phyloP scores from a whole-genome alignment of 2,329 filamentous ascomycete genomes.

The Ceratocystis papillata region DNA sequence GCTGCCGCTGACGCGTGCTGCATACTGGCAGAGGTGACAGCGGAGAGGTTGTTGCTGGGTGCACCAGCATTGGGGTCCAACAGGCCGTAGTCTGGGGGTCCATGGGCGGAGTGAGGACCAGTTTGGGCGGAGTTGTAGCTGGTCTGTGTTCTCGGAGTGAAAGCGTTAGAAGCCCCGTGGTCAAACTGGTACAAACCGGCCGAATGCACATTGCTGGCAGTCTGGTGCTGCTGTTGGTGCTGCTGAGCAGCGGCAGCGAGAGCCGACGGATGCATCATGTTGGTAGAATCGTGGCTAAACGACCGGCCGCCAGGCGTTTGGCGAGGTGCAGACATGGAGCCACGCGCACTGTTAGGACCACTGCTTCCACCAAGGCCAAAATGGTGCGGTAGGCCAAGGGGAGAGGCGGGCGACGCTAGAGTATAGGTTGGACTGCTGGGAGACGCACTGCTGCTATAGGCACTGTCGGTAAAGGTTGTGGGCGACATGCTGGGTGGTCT shows the following conservation, averaged over 20 bases:
- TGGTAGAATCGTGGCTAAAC: conserved; percentile 20
- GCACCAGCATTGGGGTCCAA: not conserved
- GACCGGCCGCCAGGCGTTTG: conserved; percentile 13
- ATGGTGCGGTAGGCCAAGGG: conserved; percentile 19
- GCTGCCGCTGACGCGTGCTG: not conserved
- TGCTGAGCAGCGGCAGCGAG: conserved; percentile 7
- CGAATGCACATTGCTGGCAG: conserved; percentile 1
- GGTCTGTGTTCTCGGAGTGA: conserved; percentile 19
- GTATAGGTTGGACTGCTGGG: conserved; percentile 22
- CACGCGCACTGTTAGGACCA: not conserved
- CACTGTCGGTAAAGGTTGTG: conserved; percentile 19
- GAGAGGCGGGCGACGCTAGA: conserved; percentile 18
- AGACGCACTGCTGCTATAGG: conserved; percentile 18
- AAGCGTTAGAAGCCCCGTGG: not conserved
- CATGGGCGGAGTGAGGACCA: not conserved
- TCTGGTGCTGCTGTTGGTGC: conserved; percentile 10
- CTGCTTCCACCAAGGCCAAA: conserved; percentile 2
- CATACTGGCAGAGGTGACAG: not conserved
- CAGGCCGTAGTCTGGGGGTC: conserved; percentile 3
- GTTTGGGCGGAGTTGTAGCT: not conserved
- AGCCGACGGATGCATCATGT: conserved; percentile 10
- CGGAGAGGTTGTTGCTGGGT: not conserved
- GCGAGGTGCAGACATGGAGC: conserved; percentile 18
- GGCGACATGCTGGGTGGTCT: conserved; percentile 22
- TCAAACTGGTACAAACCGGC: not conserved